Conservation (phyloP, 306 rosid species). For the Castanospermum australe region DNA sequence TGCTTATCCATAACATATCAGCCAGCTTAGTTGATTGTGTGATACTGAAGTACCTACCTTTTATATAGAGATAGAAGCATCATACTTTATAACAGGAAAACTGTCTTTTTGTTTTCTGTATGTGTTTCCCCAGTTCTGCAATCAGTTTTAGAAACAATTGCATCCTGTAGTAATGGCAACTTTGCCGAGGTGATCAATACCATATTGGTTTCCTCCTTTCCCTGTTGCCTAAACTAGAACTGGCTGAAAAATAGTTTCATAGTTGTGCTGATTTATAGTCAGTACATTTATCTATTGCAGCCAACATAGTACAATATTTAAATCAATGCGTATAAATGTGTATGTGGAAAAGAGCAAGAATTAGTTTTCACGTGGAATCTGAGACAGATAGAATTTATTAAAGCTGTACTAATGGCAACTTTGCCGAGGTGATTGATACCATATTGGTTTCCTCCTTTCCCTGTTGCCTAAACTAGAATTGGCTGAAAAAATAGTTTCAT, state of each 20-base stretch:
- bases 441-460: conserved; percentile 45
- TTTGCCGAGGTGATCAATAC: conserved; percentile 53
- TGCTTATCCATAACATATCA: too few species aligned
- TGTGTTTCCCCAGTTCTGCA: too few species aligned
- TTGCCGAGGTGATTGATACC: conserved; percentile 44
- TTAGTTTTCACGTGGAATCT: background rate
- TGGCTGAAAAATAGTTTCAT: conserved; percentile 25
- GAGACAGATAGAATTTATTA: background rate
- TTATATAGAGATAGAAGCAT: too few species aligned
- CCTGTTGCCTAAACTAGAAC: conserved; percentile 59
- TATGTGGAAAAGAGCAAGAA: background rate
- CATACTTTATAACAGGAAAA: too few species aligned
- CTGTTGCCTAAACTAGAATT: conserved; percentile 43
- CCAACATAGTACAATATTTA: background rate
- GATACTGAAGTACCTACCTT: too few species aligned
- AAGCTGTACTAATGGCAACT: conserved; percentile 32
- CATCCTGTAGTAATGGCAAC: conserved; percentile 37
- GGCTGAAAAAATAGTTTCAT: background rate
- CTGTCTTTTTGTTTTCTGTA: too few species aligned
- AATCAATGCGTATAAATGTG: background rate
- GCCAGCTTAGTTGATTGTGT: too few species aligned
- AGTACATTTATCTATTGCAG: conserved; percentile 7
- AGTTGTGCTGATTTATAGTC: conserved; percentile 15
- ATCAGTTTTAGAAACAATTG: too few species aligned
- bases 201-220: conserved; percentile 52